A percentile compares a stretch with the other conserved stretches of the same genome.
phyloP scores from a whole-genome alignment of 2,329 filamentous ascomycete genomes.

The Venturia asperata region DNA sequence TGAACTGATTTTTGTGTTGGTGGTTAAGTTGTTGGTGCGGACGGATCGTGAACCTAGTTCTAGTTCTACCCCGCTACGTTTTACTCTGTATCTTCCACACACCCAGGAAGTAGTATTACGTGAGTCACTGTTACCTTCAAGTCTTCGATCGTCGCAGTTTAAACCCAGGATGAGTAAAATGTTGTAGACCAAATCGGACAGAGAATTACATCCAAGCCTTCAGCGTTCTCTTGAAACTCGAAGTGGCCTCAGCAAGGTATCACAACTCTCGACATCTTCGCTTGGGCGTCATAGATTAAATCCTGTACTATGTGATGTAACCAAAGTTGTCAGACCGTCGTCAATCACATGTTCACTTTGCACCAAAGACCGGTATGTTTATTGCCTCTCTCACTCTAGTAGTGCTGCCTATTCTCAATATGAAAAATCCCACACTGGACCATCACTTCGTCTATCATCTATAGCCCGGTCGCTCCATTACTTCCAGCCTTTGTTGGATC shows the following conservation, averaged over 20 bases:
- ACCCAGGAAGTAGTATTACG: not conserved
- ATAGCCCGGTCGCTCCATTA: not conserved
- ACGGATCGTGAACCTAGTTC: not conserved
- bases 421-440: not conserved
- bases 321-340: not conserved
- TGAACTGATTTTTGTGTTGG: not conserved
- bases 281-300: no score
- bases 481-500: constrained; percentile 28
- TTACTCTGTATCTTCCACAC: no score
- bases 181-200: no score
- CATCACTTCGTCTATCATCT: not conserved
- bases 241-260: no score
- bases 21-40: not conserved
- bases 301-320: no score
- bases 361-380: not conserved
- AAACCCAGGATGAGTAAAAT: no score
- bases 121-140: not conserved
- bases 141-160: not conserved
- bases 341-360: not conserved
- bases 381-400: not conserved
- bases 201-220: no score
- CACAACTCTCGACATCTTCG: no score
- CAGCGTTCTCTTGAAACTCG: no score
- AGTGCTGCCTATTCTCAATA: not conserved
- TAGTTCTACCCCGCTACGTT: not conserved